A percentile compares a stretch with the other conserved stretches of the same genome.
Evolutionary conservation across 345 rosid species (phyloP).

Genomic region (Dovyalis caffra): DNA sequence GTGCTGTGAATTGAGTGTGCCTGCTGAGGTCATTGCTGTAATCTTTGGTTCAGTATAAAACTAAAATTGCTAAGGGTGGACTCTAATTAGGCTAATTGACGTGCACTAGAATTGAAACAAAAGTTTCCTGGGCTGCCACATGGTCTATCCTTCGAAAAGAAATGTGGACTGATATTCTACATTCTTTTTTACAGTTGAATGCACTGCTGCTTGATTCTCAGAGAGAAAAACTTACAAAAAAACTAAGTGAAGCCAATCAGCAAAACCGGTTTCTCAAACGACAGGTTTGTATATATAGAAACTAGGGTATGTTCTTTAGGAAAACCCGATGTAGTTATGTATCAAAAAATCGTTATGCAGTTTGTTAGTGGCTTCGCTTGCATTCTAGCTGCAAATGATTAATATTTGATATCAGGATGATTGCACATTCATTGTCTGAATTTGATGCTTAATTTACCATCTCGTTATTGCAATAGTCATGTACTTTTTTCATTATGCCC

Average conservation of each 20-base stretch:
- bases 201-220: slow-evolving; percentile 64
- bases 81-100: neutral
- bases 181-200: slow-evolving; percentile 46
- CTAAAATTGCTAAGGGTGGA: too few relatives aligned
- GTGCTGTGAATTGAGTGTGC: neutral
- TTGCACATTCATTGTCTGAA: neutral
- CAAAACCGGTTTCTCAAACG: slow-evolving; percentile 80
- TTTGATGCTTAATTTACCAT: neutral
- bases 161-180: neutral
- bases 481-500: neutral
- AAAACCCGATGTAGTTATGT: neutral
- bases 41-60: neutral
- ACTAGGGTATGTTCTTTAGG: neutral
- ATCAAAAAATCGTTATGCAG: neutral
- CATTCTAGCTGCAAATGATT: neutral
- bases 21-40: neutral
- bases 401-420: neutral
- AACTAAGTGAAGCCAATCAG: slow-evolving; percentile 94
- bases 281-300: slow-evolving; percentile 48
- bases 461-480: neutral
- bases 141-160: neutral
- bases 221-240: slow-evolving; percentile 63
- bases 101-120: neutral
- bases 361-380: neutral
- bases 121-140: neutral